These are phyloP conservation scores for Microcos paniculata DNA, from an alignment of 345 rosid species.

Conservation along the genomic window DNA sequence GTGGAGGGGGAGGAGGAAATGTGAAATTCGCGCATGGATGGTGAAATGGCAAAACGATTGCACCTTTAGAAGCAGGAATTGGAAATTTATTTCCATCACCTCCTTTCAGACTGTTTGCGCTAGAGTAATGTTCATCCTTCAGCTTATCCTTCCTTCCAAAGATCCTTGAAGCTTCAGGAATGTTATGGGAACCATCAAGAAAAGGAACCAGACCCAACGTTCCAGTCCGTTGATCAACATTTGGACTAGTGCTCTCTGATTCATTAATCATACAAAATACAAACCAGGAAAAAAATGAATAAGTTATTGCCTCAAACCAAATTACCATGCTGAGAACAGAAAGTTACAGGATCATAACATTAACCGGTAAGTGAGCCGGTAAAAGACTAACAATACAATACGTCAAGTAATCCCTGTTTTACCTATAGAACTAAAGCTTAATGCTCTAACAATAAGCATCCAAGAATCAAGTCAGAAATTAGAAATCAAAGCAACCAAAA, in stretches of 20 bases:
- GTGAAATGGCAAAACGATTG: conserved; percentile 7
- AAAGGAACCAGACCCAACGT: conserved; percentile 21
- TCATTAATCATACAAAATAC: conserved; percentile 10
- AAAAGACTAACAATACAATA: background rate
- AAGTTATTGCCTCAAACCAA: conserved; percentile 12
- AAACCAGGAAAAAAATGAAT: conserved; percentile 14
- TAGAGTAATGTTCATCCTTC: conserved; percentile 23
- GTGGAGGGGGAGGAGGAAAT: conserved; percentile 88
- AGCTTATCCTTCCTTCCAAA: conserved; percentile 6
- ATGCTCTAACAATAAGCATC: conserved; percentile 11
- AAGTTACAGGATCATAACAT: background rate
- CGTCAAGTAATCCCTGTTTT: background rate
- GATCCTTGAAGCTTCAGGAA: conserved; percentile 23
- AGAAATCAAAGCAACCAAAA: background rate
- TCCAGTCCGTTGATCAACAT: conserved; percentile 32
- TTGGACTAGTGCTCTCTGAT: conserved; percentile 48
- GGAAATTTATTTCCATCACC: conserved; percentile 31
- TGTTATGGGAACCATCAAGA: conserved; percentile 21
- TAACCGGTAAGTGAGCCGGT: background rate
- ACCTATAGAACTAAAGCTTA: background rate
- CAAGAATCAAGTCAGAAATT: background rate
- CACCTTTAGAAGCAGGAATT: conserved; percentile 8
- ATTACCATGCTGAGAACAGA: background rate
- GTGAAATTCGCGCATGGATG: conserved; percentile 73
- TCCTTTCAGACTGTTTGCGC: conserved; percentile 26